Base-by-base conservation (phyloP, 768 basidiomycete species). In the Lactifluus pinguis region DNA sequence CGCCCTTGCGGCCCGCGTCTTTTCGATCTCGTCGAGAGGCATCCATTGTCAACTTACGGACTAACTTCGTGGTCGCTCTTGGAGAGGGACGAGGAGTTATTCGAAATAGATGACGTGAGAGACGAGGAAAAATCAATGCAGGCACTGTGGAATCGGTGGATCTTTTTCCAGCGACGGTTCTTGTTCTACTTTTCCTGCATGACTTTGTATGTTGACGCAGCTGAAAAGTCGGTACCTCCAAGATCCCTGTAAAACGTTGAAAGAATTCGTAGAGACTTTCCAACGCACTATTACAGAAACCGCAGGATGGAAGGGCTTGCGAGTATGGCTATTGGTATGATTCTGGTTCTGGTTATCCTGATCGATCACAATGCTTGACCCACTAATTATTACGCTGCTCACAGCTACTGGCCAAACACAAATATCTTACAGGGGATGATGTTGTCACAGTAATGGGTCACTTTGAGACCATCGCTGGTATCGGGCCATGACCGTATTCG, bases 71-170 rank as follows among this genome's bases (percentile, higher is more conserved):
- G 89, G 89, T 75, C 79, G 42, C 76, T 92, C 8, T 53, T 86
- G 8, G 87, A 89, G 60, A 73, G 81, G 44, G 88, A 91, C 67
- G 89, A 89, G 52, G 88, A 90, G 63, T 76, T 91, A 0, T 89
- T 82, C 59, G 85, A 89, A 62, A 73, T 79, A 49, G 84, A 87
- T 61, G 83, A 89, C 66, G 75, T 89, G 11, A 75, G 76, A 44
- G 87, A 89, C 59, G 86, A 89, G 63, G 82, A 86, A 60, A 92
- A 91, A 69, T 83, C 89, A 7, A 86, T 92, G 76, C 81, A 83
- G 57, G 86, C 87, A 6, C 72, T 91, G 13, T 91, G 89, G 89
- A 81, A 75, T 13, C 69, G 89, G 54, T 91, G 87, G 87, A 86
- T 89, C 3, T 71, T 83, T 53, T 69, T 84, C 36, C 78, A 87